Evolutionary conservation across 495 filamentous ascomycete species (phyloP).

Genomic region (Annulohypoxylon maeteangense): DNA sequence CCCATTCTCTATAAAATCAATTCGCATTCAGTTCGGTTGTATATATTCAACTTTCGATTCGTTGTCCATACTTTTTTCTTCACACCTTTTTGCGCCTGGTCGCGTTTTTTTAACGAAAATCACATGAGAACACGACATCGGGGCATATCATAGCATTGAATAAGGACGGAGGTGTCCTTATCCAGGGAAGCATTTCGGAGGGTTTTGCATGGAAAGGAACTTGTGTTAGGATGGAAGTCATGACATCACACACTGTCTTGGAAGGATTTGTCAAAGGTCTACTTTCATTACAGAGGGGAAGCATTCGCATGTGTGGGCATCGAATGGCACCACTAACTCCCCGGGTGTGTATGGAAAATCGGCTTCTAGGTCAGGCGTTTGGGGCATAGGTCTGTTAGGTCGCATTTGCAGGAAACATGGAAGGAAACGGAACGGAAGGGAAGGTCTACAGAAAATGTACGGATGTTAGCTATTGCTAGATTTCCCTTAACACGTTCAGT

Average conservation of each 20-base stretch:
- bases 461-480: neutral
- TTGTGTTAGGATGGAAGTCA: neutral
- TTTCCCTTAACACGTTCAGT: neutral
- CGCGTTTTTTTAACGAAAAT: neutral
- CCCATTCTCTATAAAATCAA: neutral
- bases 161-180: neutral
- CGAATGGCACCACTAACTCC: neutral
- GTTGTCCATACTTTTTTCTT: constrained; percentile 6
- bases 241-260: neutral
- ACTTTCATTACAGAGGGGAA: neutral
- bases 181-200: neutral
- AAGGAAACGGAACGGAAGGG: neutral
- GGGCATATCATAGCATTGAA: neutral
- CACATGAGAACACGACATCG: neutral
- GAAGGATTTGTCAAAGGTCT: neutral
- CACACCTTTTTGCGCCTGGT: neutral
- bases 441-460: constrained; percentile 6
- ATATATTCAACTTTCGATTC: constrained; percentile 1
- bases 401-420: neutral
- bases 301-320: neutral
- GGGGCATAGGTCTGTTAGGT: neutral
- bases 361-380: neutral
- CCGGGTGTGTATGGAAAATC: neutral
- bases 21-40: neutral
- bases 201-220: neutral